Percentiles rank a stretch among this genome's conserved stretches.
phyloP scores from a whole-genome alignment of 495 filamentous ascomycete species.

The Neurospora pannonica region DNA sequence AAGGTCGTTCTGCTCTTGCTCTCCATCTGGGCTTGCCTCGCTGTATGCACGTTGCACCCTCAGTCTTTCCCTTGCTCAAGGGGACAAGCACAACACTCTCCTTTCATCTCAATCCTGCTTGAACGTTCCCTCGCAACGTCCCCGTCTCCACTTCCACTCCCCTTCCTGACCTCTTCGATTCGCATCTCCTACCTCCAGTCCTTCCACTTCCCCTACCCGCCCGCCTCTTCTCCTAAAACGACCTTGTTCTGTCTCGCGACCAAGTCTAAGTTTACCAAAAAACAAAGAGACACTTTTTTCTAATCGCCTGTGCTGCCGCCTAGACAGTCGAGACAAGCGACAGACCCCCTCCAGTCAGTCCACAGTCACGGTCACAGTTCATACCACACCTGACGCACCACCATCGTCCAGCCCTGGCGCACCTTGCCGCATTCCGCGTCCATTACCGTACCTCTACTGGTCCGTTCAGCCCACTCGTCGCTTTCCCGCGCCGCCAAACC shows the following conservation, averaged over 20 bases:
- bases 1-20: constrained; percentile 3
- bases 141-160: not conserved
- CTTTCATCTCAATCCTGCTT: not conserved
- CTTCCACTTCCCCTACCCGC: not conserved
- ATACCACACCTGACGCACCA: not conserved
- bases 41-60: not conserved
- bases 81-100: not conserved
- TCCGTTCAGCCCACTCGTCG: not conserved
- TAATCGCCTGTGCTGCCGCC: not conserved
- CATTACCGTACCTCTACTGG: not conserved
- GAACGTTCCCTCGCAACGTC: not conserved
- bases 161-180: not conserved
- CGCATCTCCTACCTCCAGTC: not conserved
- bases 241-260: not conserved
- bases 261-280: not conserved
- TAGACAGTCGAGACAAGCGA: not conserved
- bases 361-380: not conserved
- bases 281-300: not conserved
- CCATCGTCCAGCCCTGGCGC: not conserved
- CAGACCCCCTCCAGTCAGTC: not conserved
- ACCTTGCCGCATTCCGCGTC: not conserved
- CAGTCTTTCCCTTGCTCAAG: not conserved
- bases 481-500: constrained; percentile 11
- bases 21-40: not conserved
- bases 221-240: not conserved